Evolutionary conservation across 495 filamentous ascomycete genomes (phyloP), one percentile per base, ranked within the genome.

Genomic region (Elaphomyces granulatus): DNA sequence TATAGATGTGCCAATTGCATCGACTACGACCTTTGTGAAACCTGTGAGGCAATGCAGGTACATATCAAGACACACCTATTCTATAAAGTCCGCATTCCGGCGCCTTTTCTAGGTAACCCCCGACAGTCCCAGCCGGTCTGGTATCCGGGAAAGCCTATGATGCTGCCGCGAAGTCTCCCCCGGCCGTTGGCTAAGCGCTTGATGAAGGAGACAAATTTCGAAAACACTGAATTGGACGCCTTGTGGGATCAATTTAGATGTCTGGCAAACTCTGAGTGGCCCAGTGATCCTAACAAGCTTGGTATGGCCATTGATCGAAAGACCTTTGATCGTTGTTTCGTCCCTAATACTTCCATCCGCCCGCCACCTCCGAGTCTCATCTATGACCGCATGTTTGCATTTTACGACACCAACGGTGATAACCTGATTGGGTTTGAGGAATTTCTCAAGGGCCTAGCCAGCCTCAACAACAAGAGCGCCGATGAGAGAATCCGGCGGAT

Each of bases 171-270:
- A n/a, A 71, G 64, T 30, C 67, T 95, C 2, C 73, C 75, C 4
- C 69, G 73, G 17, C 53, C 70, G 15, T 52, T 86, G 3, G 74
- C 77, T 21, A 66, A 72, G 36, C 74, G 75, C 37, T 65, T 94
- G 37, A 73, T 74, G 17, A 67, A 71, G 28, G 77, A 83, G 18
- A 84, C 81, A 12, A 74, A 71, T 12, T 87, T 87, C 45, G 85
- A 93, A 53, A 71, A 74, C 21, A 75, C 81, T 2, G 83, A 94
- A 52, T 59, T 96, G 2, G 86, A 96, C 58, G 90, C 86, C 20
- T 73, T 90, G 19, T 96, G 85, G 80, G 88, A 95, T 49, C 92
- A 95, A 50, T 96, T 92, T 71, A 83, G 80, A 7, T 94, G 84
- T 45, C 73, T 94, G 48, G 90, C 90, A 8, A 84, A 80, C 44